Conservation (phyloP, 345 rosid species). For the Eucalyptus curtisii region DNA sequence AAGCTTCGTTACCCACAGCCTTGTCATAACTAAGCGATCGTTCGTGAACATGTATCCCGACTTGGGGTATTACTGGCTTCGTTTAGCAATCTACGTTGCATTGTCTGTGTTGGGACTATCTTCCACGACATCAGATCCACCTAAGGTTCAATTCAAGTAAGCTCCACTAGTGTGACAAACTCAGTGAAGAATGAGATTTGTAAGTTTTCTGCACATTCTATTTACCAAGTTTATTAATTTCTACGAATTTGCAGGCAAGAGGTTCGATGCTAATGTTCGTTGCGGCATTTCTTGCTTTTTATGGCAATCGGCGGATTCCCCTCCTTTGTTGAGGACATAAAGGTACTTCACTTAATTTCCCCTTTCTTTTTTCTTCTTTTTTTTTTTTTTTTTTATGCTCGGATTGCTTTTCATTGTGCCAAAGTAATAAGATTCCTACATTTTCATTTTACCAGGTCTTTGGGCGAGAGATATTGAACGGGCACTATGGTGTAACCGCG, state of each 20-base stretch:
- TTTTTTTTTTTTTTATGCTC: background rate
- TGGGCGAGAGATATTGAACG: constrained; percentile 36
- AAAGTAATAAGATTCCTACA: background rate
- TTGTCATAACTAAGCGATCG: constrained; percentile 27
- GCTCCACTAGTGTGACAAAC: background rate
- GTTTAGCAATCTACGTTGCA: constrained; percentile 34
- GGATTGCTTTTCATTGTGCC: background rate
- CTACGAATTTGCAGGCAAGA: constrained; percentile 16
- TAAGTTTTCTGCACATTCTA: background rate
- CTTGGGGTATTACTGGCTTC: constrained; percentile 49
- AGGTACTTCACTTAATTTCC: constrained; percentile 3
- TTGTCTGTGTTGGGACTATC: constrained; percentile 39
- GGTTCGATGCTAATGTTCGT: constrained; percentile 28
- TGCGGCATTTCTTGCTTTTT: constrained; percentile 32
- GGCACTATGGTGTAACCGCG: constrained; percentile 37
- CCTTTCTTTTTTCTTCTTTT: background rate
- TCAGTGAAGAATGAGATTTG: background rate
- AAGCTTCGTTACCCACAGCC: constrained; percentile 19
- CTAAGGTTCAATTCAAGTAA: constrained; percentile 46
- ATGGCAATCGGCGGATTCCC: constrained; percentile 50
- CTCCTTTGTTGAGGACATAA: constrained; percentile 52
- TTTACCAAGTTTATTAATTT: background rate
- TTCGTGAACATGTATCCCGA: constrained; percentile 50
- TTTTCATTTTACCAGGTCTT: constrained; percentile 8
- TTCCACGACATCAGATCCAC: constrained; percentile 2